Percentiles rank a stretch among this genome's conserved stretches.
Evolutionary conservation across 1,139 yeast genomes (phyloP).

Genomic region (Sugiyamaella castrensis): DNA sequence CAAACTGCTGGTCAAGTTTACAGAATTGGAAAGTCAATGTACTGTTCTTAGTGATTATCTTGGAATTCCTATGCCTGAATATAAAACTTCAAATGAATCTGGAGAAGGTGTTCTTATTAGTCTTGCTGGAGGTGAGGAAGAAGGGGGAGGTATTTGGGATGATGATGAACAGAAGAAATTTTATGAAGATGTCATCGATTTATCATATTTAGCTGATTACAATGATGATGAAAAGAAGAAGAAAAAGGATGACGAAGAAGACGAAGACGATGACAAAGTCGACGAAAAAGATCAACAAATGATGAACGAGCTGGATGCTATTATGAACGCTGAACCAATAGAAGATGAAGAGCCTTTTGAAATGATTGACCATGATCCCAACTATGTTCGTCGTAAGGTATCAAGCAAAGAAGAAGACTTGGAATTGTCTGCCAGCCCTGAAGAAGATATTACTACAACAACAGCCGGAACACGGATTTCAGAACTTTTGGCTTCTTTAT

Average conservation of each 20-base stretch:
- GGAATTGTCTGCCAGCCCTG: conserved; percentile 21
- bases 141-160: conserved; percentile 53
- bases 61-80: conserved; percentile 38
- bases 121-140: conserved; percentile 33
- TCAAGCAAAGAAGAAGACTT: conserved; percentile 18
- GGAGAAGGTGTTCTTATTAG: conserved; percentile 29
- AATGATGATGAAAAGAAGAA: conserved; percentile 19
- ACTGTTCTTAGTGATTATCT: conserved; percentile 47
- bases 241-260: conserved; percentile 21
- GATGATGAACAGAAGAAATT: conserved; percentile 60
- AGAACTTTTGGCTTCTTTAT: conserved; percentile 27
- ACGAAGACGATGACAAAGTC: conserved; percentile 30
- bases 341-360: conserved; percentile 12
- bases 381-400: no score
- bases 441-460: conserved; percentile 19
- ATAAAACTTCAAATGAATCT: conserved; percentile 28
- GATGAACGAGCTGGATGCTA: conserved; percentile 10
- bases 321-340: conserved; percentile 2
- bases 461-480: conserved; percentile 19
- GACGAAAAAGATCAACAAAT: conserved; percentile 9
- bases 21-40: conserved; percentile 47
- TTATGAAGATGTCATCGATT: conserved; percentile 49
- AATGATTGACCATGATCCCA: background rate
- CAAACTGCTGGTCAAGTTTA: conserved; percentile 41
- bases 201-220: conserved; percentile 25